These are phyloP conservation scores for Collybiopsis luxurians DNA, from an alignment of 768 basidiomycete species.

Conservation along the genomic window DNA sequence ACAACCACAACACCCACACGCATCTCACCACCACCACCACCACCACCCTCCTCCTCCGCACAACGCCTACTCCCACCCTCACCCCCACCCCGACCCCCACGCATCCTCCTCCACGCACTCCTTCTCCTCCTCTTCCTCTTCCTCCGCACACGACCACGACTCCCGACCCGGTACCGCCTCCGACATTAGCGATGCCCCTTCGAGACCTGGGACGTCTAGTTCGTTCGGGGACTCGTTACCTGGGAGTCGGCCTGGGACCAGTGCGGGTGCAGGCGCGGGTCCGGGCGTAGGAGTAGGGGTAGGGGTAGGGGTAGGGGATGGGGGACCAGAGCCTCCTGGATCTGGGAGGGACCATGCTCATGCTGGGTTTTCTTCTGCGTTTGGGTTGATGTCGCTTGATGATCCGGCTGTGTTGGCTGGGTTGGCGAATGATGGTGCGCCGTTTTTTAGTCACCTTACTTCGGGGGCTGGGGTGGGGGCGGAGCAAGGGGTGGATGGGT, in stretches of 20 bases:
- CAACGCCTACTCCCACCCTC: no score
- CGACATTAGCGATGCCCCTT: background rate
- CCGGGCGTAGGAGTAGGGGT: no score
- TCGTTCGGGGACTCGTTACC: background rate
- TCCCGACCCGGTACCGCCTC: constrained; percentile 2
- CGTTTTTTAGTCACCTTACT: constrained; percentile 52
- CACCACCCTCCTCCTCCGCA: background rate
- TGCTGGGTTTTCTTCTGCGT: constrained; percentile 55
- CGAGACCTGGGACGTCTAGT: background rate
- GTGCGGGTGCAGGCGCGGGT: no score
- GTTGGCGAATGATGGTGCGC: constrained; percentile 52
- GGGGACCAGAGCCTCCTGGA: constrained; percentile 15
- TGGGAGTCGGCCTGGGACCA: background rate
- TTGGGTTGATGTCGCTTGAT: constrained; percentile 75
- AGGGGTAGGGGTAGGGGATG: no score
- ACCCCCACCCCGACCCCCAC: no score
- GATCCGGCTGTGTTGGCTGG: constrained; percentile 69
- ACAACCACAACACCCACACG: background rate
- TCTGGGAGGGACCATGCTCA: constrained; percentile 26
- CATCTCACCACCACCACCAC: background rate
- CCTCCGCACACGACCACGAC: constrained; percentile 52
- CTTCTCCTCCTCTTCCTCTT: constrained; percentile 39
- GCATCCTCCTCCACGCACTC: constrained; percentile 17
- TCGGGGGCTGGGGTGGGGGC: constrained; percentile 11
- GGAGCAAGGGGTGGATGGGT: constrained; percentile 17